These are phyloP conservation scores for Solanum aculeatissimum DNA, from an alignment of 305 asterid genomes.

Conservation along the genomic window DNA sequence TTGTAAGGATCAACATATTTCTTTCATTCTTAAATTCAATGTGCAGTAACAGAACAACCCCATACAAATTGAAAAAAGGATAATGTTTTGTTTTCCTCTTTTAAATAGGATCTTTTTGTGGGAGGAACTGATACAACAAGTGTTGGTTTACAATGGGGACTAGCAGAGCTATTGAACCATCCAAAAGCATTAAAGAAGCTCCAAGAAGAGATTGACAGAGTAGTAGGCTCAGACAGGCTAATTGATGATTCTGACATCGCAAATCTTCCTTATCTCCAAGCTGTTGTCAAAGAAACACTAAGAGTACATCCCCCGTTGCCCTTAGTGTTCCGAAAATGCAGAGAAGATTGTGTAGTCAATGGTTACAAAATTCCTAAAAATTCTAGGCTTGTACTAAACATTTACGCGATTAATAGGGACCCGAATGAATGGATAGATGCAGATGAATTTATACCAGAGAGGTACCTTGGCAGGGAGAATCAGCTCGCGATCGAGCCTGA, in stretches of 20 bases:
- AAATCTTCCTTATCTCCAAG: slow-evolving; percentile 32
- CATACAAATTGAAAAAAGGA: not conserved
- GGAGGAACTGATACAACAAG: slow-evolving; percentile 39
- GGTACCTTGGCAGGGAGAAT: slow-evolving; percentile 4
- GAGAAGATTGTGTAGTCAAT: slow-evolving; percentile 15
- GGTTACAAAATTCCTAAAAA: slow-evolving; percentile 23
- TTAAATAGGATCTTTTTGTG: slow-evolving; percentile 20
- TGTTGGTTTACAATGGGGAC: slow-evolving; percentile 28
- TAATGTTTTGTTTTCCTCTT: not conserved
- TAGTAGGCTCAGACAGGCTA: slow-evolving; percentile 10
- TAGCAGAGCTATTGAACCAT: slow-evolving; percentile 30
- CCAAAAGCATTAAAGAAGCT: slow-evolving; percentile 18
- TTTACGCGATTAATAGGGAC: slow-evolving; percentile 26
- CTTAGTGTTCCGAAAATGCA: slow-evolving; percentile 14
- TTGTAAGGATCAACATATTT: not conserved
- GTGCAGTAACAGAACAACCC: not conserved
- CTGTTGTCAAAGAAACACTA: slow-evolving; percentile 29
- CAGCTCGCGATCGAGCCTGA: slow-evolving; percentile 13
- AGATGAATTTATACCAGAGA: slow-evolving; percentile 34
- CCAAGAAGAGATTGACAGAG: slow-evolving; percentile 14
- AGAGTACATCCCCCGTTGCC: slow-evolving; percentile 34
- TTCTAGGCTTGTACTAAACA: slow-evolving; percentile 16
- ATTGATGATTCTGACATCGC: slow-evolving; percentile 21
- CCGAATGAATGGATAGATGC: slow-evolving; percentile 22
- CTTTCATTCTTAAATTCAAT: not conserved